Base-by-base conservation (phyloP, 139 green algal species). In the Ettlia oleoabundans region DNA sequence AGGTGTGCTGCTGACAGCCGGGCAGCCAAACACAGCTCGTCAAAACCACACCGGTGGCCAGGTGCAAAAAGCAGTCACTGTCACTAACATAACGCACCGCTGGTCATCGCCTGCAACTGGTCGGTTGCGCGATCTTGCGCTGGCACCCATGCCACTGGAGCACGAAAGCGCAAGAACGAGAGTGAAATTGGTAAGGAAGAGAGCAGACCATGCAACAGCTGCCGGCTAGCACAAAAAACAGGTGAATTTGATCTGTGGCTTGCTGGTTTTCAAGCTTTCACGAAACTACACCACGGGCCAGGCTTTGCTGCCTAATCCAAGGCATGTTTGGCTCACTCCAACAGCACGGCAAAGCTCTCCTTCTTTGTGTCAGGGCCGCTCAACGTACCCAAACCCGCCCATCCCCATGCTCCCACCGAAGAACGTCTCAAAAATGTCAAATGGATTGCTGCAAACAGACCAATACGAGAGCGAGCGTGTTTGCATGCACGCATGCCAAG, bases 401-500 rank as follows among this genome's bases (percentile, higher is more conserved):
- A 93, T 90, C 73, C 79, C 79, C 41, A 89, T 89, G 72, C 91
- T 88, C 35, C 89, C 92, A 32, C 96, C 94, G 78, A 99, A 99
- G 88, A 99, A 98, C 21, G 87, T 92, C 89, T 99, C 96, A 83
- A 99, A 99, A 32, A 99, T 86, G 84, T 99, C 96, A 80, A 99
- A 98, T 28, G 97, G 97, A 88, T 98, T 99, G 70, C 84, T 92
- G 80, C 97, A 98, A 69, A 82, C 86, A 47, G 87, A 86, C 75
- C 91, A 86, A 43, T n/a, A n/a, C n/a, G n/a, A n/a, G n/a, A n/a
- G n/a, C n/a, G n/a, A n/a, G n/a, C n/a, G n/a, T n/a, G n/a, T n/a
- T n/a, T n/a, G n/a, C n/a, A n/a, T n/a, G n/a, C n/a, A n/a, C n/a
- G n/a, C n/a, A n/a, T n/a, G n/a, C n/a, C n/a, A n/a, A n/a, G n/a